phyloP scores from a whole-genome alignment of 305 asterid genomes.

The Fraxinus baroniana region DNA sequence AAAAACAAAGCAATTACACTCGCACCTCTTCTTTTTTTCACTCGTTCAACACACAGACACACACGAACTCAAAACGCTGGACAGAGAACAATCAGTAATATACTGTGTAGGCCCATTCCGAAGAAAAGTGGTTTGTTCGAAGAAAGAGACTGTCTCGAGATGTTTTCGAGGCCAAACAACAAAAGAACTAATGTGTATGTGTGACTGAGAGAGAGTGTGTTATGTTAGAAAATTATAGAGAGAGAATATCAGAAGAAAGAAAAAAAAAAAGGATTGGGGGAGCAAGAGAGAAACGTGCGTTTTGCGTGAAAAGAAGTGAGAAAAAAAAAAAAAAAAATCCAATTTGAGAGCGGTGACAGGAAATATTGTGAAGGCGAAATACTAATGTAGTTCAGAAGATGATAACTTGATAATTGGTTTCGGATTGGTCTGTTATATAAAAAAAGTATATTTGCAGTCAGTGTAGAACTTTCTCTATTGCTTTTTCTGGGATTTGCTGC shows the following conservation, averaged over 20 bases:
- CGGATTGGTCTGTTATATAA: conserved; percentile 27
- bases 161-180: conserved; percentile 55
- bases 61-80: background rate
- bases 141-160: conserved; percentile 45
- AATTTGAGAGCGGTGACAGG: background rate
- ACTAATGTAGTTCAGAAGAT: background rate
- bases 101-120: conserved; percentile 24
- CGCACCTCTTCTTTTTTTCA: conserved; percentile 7
- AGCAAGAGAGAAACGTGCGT: conserved; percentile 52
- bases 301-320: conserved; percentile 58
- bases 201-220: background rate
- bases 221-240: conserved; percentile 3
- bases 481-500: conserved; percentile 29
- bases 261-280: background rate
- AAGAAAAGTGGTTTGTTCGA: conserved; percentile 22
- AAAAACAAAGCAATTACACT: conserved; percentile 1
- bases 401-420: background rate
- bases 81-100: background rate
- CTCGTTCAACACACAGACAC: conserved; percentile 4
- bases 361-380: conserved; percentile 3
- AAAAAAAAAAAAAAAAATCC: background rate
- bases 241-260: background rate
- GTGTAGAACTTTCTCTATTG: conserved; percentile 2
- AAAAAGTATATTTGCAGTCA: background rate
- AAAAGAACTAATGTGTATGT: conserved; percentile 1